Percentiles rank a stretch among this genome's conserved stretches.
phyloP scores from a whole-genome alignment of 2,329 filamentous ascomycete genomes.

The Orbilia blumenaviensis region DNA sequence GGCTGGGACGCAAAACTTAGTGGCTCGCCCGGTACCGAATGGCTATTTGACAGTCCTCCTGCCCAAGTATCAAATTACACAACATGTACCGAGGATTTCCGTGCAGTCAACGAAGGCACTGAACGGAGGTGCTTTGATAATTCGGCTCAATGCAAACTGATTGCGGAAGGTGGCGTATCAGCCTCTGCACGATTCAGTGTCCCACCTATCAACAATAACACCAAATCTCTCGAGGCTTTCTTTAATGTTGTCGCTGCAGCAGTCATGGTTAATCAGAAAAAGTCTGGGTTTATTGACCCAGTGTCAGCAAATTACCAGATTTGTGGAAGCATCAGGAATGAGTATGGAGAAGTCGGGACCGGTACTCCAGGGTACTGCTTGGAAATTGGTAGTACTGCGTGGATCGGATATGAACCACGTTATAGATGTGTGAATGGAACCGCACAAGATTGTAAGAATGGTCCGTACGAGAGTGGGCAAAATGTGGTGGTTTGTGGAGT shows the following conservation, averaged over 20 bases:
- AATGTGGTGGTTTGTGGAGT: slow-evolving; percentile 1
- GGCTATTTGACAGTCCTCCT: neutral
- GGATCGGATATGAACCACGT: neutral
- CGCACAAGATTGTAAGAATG: slow-evolving; percentile 13
- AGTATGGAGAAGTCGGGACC: neutral
- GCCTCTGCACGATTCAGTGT: slow-evolving; percentile 4
- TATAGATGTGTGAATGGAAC: slow-evolving; percentile 7
- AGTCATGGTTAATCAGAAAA: neutral
- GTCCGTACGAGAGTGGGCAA: slow-evolving; percentile 25
- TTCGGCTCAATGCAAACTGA: neutral
- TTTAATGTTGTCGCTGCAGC: neutral
- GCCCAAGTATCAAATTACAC: neutral
- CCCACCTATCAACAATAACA: neutral
- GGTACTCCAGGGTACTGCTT: neutral
- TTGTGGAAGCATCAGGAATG: neutral
- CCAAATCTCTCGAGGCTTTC: neutral
- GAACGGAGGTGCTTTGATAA: neutral
- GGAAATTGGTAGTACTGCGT: neutral
- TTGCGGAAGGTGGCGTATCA: neutral
- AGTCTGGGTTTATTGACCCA: neutral
- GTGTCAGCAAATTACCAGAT: neutral
- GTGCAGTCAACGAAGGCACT: neutral
- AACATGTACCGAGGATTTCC: neutral
- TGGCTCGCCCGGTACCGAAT: neutral
- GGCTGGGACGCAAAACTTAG: neutral